Conservation (phyloP, 192 early-diverging fungal species). For the Geranomyces michiganensis region DNA sequence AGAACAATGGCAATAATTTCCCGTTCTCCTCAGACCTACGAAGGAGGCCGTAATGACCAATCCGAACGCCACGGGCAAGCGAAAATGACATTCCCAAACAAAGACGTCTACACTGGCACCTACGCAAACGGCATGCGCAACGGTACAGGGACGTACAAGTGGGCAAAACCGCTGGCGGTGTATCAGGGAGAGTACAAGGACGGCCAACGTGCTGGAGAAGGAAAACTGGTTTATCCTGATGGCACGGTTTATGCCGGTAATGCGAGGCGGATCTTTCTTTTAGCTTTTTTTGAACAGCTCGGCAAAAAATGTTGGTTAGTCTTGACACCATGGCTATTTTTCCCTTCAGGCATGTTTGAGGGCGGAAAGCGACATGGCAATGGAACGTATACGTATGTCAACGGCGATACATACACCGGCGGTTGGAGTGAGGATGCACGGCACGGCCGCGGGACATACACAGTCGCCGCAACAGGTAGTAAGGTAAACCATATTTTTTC, state of each 20-base stretch:
- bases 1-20: background rate
- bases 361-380: slow-evolving; percentile 55
- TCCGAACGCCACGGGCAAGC: slow-evolving; percentile 61
- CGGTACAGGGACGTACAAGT: slow-evolving; percentile 57
- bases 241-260: slow-evolving; percentile 21
- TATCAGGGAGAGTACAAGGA: slow-evolving; percentile 59
- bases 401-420: slow-evolving; percentile 59
- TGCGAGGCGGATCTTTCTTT: too few relatives aligned
- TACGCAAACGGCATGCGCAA: slow-evolving; percentile 49
- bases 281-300: too few relatives aligned
- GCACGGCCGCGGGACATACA: slow-evolving; percentile 51
- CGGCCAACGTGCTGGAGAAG: slow-evolving; percentile 48
- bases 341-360: slow-evolving; percentile 23
- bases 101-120: slow-evolving; percentile 55
- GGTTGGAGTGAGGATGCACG: slow-evolving; percentile 56
- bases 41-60: slow-evolving; percentile 56
- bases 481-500: slow-evolving; percentile 45
- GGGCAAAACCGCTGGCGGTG: slow-evolving; percentile 51
- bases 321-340: too few relatives aligned
- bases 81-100: slow-evolving; percentile 60
- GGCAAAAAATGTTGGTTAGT: too few relatives aligned
- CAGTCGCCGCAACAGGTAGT: slow-evolving; percentile 45
- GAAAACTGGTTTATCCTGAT: slow-evolving; percentile 62
- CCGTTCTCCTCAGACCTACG: slow-evolving; percentile 46
- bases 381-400: slow-evolving; percentile 57